These are phyloP conservation scores for Candida nitratophila DNA, from an alignment of 805 yeast genomes.

Conservation along the genomic window DNA sequence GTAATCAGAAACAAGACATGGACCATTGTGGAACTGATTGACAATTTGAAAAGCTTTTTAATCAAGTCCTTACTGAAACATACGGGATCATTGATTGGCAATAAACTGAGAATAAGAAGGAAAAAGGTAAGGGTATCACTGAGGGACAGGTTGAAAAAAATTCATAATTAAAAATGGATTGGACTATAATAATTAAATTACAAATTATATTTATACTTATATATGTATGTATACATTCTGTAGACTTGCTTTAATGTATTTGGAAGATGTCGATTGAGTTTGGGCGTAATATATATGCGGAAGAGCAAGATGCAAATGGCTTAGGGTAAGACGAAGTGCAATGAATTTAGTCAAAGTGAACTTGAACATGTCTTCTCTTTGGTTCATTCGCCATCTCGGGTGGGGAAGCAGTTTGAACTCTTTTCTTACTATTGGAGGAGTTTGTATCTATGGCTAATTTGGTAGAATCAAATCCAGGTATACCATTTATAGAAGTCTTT, in stretches of 20 bases:
- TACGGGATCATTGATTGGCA: constrained; percentile 73
- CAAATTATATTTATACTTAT: too few relatives aligned
- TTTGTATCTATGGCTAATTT: constrained; percentile 55
- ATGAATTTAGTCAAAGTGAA: constrained; percentile 17
- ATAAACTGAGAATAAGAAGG: constrained; percentile 40
- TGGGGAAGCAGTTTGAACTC: constrained; percentile 15
- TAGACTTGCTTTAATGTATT: too few relatives aligned
- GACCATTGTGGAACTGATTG: constrained; percentile 62
- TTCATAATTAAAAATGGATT: not conserved
- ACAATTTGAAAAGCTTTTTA: constrained; percentile 56
- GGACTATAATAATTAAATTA: too few relatives aligned
- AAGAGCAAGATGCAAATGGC: too few relatives aligned
- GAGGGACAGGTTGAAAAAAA: not conserved
- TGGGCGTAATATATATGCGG: too few relatives aligned
- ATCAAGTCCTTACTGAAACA: constrained; percentile 52
- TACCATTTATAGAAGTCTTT: constrained; percentile 58
- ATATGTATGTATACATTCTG: too few relatives aligned
- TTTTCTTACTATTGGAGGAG: constrained; percentile 17
- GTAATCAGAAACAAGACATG: constrained; percentile 56
- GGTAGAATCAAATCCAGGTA: constrained; percentile 69
- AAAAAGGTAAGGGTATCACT: constrained; percentile 7
- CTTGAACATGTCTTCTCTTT: constrained; percentile 27
- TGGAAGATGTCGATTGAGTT: too few relatives aligned
- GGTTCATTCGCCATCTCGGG: constrained; percentile 10
- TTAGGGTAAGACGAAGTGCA: too few relatives aligned